Conservation (phyloP, 2,329 filamentous ascomycete species). For the Endoconidiophora laricicola region DNA sequence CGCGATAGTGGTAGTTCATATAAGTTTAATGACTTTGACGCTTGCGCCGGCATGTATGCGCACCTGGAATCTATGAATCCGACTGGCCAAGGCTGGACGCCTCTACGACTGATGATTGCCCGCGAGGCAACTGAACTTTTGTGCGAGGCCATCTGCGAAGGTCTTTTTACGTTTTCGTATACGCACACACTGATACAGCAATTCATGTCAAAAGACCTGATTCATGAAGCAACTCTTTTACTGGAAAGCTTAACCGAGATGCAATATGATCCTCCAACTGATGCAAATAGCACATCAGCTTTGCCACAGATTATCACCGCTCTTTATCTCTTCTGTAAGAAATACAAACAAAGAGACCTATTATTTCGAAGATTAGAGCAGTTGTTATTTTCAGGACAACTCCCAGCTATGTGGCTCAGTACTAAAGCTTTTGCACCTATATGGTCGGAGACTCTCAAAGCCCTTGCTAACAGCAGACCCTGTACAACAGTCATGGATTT, state of each 20-base stretch:
- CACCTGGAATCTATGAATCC: conserved; percentile 21
- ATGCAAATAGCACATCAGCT: conserved; percentile 1
- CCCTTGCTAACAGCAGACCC: not conserved
- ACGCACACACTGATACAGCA: conserved; percentile 18
- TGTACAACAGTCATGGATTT: conserved; percentile 13
- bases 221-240: conserved; percentile 17
- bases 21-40: not conserved
- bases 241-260: conserved; percentile 1
- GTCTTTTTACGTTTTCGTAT: conserved; percentile 16
- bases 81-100: conserved; percentile 19
- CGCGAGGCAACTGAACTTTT: conserved; percentile 20
- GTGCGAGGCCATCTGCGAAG: conserved; percentile 18
- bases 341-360: conserved; percentile 5
- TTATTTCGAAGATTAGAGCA: conserved; percentile 10
- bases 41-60: conserved; percentile 19
- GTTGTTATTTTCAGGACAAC: conserved; percentile 6
- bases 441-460: conserved; percentile 10
- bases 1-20: conserved; percentile 17
- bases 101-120: conserved; percentile 20
- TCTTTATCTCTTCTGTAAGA: conserved; percentile 10
- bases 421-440: conserved; percentile 10
- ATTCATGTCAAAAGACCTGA: conserved; percentile 17
- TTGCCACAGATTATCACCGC: not conserved
- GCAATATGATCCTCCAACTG: conserved; percentile 4
- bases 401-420: conserved; percentile 12